These are phyloP conservation scores for Dendrobium catenatum DNA, from an alignment of 106 monocot genomes.

Conservation along the genomic window DNA sequence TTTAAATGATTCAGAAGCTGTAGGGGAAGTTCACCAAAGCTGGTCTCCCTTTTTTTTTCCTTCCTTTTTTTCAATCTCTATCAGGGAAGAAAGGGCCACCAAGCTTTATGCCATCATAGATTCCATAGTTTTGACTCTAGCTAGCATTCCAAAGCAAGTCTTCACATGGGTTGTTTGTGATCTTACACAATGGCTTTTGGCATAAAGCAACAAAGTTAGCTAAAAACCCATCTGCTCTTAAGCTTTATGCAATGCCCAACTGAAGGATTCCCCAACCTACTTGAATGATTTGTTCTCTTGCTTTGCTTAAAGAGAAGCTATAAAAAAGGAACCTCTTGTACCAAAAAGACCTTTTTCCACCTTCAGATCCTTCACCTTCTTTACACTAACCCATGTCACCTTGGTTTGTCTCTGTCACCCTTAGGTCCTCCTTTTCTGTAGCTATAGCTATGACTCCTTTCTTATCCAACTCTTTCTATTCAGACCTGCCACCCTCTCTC, in stretches of 20 bases:
- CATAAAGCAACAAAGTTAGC: not conserved
- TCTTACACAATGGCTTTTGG: not conserved
- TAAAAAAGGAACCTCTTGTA: not conserved
- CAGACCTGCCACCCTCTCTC: not conserved
- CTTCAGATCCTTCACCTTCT: not conserved
- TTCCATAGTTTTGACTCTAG: slow-evolving; percentile 1
- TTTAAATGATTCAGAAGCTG: not conserved
- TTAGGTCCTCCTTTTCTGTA: not conserved
- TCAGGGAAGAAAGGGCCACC: no score
- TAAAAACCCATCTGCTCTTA: not conserved
- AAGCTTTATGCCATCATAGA: not conserved
- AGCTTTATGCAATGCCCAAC: slow-evolving; percentile 1
- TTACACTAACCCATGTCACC: not conserved
- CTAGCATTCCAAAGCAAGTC: not conserved
- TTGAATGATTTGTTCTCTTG: not conserved
- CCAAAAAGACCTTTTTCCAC: not conserved
- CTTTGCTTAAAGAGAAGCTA: not conserved
- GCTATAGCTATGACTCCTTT: not conserved
- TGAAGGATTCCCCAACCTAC: slow-evolving; percentile 1
- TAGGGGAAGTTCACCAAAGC: not conserved
- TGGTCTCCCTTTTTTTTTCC: not conserved
- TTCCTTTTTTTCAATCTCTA: not conserved
- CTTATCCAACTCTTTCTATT: not conserved
- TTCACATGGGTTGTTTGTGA: slow-evolving; percentile 1
- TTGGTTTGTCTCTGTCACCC: slow-evolving; percentile 1